Conservation (phyloP, 768 basidiomycete species). For the Kwoniella bestiolae region DNA sequence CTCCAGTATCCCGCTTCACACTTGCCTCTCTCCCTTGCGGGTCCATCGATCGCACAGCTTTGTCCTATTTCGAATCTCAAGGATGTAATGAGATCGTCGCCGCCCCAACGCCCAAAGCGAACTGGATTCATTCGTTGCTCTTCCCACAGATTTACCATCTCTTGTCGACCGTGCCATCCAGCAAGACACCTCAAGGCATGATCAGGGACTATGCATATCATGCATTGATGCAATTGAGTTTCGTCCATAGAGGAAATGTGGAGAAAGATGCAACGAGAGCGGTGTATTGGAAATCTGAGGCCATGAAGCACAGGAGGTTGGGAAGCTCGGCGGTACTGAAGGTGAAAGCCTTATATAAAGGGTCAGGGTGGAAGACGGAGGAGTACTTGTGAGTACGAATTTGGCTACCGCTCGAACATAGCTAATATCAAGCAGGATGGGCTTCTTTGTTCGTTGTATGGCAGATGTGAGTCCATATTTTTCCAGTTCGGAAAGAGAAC, state of each 20-base stretch:
- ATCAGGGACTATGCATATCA: slow-evolving; percentile 13
- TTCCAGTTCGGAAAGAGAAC: no score
- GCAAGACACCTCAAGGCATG: background rate
- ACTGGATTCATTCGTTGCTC: slow-evolving; percentile 26
- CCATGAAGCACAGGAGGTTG: background rate
- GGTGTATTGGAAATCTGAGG: background rate
- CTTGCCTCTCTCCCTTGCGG: slow-evolving; percentile 8
- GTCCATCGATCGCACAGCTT: background rate
- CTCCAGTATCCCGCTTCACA: background rate
- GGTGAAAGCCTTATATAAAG: slow-evolving; percentile 8
- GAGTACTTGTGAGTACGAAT: slow-evolving; percentile 24
- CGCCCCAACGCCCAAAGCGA: slow-evolving; percentile 4
- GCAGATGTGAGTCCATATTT: slow-evolving; percentile 33
- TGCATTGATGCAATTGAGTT: slow-evolving; percentile 22
- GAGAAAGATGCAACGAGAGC: slow-evolving; percentile 6
- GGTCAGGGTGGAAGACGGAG: slow-evolving; percentile 20
- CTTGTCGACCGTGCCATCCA: background rate
- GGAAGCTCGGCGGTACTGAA: slow-evolving; percentile 4
- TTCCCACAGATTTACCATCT: slow-evolving; percentile 20
- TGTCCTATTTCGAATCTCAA: slow-evolving; percentile 24
- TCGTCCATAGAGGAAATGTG: slow-evolving; percentile 21
- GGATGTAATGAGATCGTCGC: slow-evolving; percentile 26
- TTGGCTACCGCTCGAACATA: background rate
- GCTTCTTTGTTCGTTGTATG: slow-evolving; percentile 23
- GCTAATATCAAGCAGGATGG: slow-evolving; percentile 11